Base-by-base conservation (phyloP, 148 eudicot genomes). In the Nyssa sinensis region DNA sequence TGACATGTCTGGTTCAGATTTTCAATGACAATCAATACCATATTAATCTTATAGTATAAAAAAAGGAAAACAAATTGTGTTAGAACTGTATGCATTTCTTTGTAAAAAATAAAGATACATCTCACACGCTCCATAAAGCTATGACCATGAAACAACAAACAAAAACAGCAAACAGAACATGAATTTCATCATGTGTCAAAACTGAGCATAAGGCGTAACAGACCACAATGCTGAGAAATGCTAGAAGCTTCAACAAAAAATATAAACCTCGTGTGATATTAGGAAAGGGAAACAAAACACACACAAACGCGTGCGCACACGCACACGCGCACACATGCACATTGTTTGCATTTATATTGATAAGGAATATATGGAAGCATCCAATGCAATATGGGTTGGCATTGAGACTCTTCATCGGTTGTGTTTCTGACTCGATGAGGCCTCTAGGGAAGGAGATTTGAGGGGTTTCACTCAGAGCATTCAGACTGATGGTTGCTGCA, bases 1-100 rank as follows among this genome's bases (percentile, higher is more conserved):
- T 64, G 98, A 92, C 98, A 94, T 94, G 69, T 94, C 98, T 92
- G 82, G 24, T 85, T 74, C 69, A 81, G 24, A 66, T 58, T 33
- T 64, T 72, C 67, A 72, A 47, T 75, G 41, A 77, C 33, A 74
- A 32, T 66, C 11, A 64, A 14, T 24, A 28, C 39, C 25, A 58
- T 65, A 63, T 53, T 25, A 67, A 70, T 67, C 27, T 49, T 23
- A 30, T 49, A 34, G 37, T 47, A 35, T 28, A 16, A 4, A 37
- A 27, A 64, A 72, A 64, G 27, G 21, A 76, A 9, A 29, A 23
- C n/a, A 23, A 32, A 37, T 27, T 34, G n/a, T 4, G 1, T 17
- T 34, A 30, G 9, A 32, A 32, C 21, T 33, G 3, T 19, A 67
- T 41, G 1, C 53, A 31, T 3, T 11, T 28, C 3, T 51, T 28